Evolutionary conservation across 345 rosid species (phyloP).

Genomic region (Euphorbia pulcherrima): DNA sequence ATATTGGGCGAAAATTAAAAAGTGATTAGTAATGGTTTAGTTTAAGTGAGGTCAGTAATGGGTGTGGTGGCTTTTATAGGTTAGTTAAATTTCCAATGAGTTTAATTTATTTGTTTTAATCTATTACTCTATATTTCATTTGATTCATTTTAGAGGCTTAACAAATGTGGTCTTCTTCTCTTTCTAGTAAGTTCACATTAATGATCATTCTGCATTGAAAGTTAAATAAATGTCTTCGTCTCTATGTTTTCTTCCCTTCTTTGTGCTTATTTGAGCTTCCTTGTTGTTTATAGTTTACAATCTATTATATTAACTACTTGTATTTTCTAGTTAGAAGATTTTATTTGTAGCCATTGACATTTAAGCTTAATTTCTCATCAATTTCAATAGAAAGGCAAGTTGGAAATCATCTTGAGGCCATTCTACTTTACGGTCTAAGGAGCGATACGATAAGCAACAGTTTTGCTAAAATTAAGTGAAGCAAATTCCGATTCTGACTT

Average conservation of each 20-base stretch:
- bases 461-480: conserved; percentile 63
- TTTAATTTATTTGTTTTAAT: neutral
- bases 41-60: no score
- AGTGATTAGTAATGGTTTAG: no score
- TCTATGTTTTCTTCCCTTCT: neutral
- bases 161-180: conserved; percentile 9
- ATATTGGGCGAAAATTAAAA: no score
- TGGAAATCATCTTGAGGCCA: conserved; percentile 83
- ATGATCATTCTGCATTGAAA: no score
- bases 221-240: no score
- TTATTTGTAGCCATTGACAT: no score
- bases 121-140: neutral
- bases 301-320: no score
- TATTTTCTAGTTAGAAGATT: no score
- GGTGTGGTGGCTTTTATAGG: no score
- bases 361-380: conserved; percentile 32
- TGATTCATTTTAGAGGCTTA: conserved; percentile 8
- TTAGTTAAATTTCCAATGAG: conserved; percentile 1
- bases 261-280: conserved; percentile 4
- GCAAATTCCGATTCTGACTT: conserved; percentile 72
- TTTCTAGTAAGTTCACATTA: conserved; percentile 5
- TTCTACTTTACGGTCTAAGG: conserved; percentile 69
- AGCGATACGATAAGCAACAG: conserved; percentile 62
- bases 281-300: conserved; percentile 7
- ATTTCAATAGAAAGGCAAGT: conserved; percentile 57